Percentiles rank a stretch among this genome's conserved stretches.
Evolutionary conservation across 352 stramenopile species (phyloP).

Genomic region (Phytopythium boreale): DNA sequence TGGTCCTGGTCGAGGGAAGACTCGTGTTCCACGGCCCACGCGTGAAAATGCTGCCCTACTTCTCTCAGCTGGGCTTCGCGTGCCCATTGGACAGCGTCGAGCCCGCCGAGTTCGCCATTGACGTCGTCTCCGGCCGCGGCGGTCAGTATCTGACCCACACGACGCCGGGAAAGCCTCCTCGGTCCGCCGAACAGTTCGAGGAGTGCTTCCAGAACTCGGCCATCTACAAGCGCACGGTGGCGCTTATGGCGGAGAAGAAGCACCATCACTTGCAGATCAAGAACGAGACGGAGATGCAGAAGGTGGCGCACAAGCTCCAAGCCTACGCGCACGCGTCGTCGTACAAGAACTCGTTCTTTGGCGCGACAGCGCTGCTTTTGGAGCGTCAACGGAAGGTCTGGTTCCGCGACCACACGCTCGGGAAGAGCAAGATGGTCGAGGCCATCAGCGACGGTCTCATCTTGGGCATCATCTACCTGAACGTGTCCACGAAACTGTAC

Average conservation of each 20-base stretch:
- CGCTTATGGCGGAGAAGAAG: constrained; percentile 25
- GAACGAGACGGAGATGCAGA: constrained; percentile 8
- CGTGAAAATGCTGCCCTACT: constrained; percentile 59
- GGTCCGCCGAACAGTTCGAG: constrained; percentile 17
- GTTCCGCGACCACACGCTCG: constrained; percentile 20
- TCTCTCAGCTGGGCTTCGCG: constrained; percentile 53
- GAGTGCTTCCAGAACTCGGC: constrained; percentile 13
- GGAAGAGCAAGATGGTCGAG: constrained; percentile 25
- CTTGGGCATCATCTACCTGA: constrained; percentile 43
- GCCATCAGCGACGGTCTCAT: constrained; percentile 49
- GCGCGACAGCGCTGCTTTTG: constrained; percentile 9
- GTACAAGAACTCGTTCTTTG: constrained; percentile 13
- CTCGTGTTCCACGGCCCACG: constrained; percentile 87
- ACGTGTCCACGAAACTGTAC: constrained; percentile 34
- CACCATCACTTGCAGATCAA: constrained; percentile 4
- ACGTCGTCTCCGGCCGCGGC: constrained; percentile 22
- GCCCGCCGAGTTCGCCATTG: constrained; percentile 24
- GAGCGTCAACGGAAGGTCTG: constrained; percentile 22
- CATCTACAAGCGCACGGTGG: constrained; percentile 13
- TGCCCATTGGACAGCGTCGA: constrained; percentile 28
- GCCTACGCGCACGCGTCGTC: constrained; percentile 4
- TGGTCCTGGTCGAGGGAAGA: constrained; percentile 84
- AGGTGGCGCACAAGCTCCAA: constrained; percentile 7
- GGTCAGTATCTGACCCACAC: constrained; percentile 10
- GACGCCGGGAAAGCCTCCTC: constrained; percentile 5